Evolutionary conservation across 2,329 filamentous ascomycete species (phyloP).

Genomic region (Pseudogymnoascus destructans): DNA sequence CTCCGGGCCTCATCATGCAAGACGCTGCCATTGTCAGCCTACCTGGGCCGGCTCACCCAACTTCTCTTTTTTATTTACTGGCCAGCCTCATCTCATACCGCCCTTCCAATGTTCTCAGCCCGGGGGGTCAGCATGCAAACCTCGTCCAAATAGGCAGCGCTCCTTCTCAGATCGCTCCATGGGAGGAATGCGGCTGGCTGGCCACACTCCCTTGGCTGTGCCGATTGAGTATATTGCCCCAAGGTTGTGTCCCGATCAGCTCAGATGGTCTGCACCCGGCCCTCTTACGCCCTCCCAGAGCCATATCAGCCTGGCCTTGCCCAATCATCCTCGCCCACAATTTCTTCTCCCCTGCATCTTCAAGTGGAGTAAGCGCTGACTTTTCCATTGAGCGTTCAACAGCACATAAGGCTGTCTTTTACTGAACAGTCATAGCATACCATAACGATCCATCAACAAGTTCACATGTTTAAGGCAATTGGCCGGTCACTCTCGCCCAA

Average conservation of each 20-base stretch:
- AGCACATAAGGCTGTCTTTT: background rate
- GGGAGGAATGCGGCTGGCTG: background rate
- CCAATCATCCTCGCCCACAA: background rate
- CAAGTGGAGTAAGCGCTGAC: background rate
- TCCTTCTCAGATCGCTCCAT: background rate
- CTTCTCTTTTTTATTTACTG: background rate
- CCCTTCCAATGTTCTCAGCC: background rate
- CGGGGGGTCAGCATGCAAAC: background rate
- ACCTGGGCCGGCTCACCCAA: background rate
- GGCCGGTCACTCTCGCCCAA: slow-evolving; percentile 5
- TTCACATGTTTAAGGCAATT: slow-evolving; percentile 4
- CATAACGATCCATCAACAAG: background rate
- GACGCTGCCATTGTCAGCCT: background rate
- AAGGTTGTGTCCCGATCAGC: slow-evolving; percentile 4
- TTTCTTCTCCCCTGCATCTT: background rate
- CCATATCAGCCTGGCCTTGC: background rate
- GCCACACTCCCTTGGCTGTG: background rate
- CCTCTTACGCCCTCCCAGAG: background rate
- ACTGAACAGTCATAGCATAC: background rate
- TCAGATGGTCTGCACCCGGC: background rate
- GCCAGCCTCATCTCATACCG: background rate
- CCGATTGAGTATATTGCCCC: background rate
- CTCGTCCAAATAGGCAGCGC: background rate
- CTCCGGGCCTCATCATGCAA: background rate
- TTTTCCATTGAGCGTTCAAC: background rate